Evolutionary conservation across 1,139 yeast genomes (phyloP), one percentile per base, ranked within the genome.

Genomic region (Groenewaldozyma sp.): DNA sequence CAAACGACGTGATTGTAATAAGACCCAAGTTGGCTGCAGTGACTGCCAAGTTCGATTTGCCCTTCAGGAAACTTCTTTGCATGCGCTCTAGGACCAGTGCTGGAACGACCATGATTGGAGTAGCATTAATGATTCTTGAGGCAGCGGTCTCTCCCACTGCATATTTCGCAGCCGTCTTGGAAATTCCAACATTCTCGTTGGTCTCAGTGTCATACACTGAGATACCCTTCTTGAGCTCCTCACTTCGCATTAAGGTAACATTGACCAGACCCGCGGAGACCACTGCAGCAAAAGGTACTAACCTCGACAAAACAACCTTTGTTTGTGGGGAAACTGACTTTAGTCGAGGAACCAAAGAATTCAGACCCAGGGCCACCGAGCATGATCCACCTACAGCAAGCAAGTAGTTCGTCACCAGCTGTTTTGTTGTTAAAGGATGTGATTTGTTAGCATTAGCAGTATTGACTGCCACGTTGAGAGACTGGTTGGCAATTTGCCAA

Each of bases 81-180:
- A 91, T 68, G 56, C 71, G 74, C 38, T 86, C 86, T 43, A 91
- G 70, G 22, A 84, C 59, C 52, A 91, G 70, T 2, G 98, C 96
- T 1, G 98, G 98, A 19, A 91, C 63, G 18, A 83, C 98, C 98
- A 91, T 91, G 52, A 91, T 74, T 17, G 98, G 98, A 0, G 98
- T 84, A 18, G 97, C 96, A 57, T 87, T 91, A 52, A 91, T 82
- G 38, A 91, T 95, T 57, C 98, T 73, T 38, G 94, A 82, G 31
- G 91, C 78, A 2, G 97, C 97, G 13, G 98, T 91, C 63, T 91
- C 97, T 16, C 94, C 96, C 35, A 91, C 98, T 0, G 98, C 98
- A 47, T 80, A 72, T 41, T 75, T 59, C 0, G 98, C 98, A 7
- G 98, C 98, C 28, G 69, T 74, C 59, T 82, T 79, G 6, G 96